phyloP scores from a whole-genome alignment of 306 rosid species.

The Cucurbita argyrosperma region DNA sequence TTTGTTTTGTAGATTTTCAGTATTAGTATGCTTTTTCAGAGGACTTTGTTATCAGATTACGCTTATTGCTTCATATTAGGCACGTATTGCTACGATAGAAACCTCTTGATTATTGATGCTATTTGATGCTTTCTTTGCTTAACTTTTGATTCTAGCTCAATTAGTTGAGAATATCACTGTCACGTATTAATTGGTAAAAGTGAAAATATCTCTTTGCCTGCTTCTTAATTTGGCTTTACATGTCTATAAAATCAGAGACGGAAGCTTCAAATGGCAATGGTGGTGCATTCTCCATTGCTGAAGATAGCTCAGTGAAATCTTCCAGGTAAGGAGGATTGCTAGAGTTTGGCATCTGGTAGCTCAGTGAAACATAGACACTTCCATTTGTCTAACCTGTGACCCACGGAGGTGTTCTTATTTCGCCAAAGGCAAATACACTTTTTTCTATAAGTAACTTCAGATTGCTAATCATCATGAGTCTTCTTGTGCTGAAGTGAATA shows the following conservation, averaged over 20 bases:
- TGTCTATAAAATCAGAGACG: conserved; percentile 17
- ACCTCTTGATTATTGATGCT: background rate
- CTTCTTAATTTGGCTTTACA: conserved; percentile 3
- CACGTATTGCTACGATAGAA: background rate
- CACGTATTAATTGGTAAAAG: background rate
- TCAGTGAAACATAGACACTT: background rate
- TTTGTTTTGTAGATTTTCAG: background rate
- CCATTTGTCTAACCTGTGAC: background rate
- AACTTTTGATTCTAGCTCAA: background rate
- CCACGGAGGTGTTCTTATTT: background rate
- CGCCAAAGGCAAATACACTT: background rate
- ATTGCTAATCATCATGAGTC: background rate
- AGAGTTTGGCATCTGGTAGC: background rate
- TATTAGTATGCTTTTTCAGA: background rate
- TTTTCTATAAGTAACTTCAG: background rate
- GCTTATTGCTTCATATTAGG: background rate
- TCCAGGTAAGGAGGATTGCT: conserved; percentile 30
- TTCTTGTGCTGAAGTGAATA: background rate
- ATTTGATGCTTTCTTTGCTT: background rate
- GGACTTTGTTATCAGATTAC: background rate
- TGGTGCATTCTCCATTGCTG: conserved; percentile 17
- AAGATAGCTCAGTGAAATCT: conserved; percentile 22
- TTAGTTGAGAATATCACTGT: background rate
- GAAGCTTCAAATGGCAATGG: conserved; percentile 23
- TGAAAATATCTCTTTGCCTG: background rate